Conservation (phyloP, 1,284 basidiomycete species). For the Microbotryum intermedium region DNA sequence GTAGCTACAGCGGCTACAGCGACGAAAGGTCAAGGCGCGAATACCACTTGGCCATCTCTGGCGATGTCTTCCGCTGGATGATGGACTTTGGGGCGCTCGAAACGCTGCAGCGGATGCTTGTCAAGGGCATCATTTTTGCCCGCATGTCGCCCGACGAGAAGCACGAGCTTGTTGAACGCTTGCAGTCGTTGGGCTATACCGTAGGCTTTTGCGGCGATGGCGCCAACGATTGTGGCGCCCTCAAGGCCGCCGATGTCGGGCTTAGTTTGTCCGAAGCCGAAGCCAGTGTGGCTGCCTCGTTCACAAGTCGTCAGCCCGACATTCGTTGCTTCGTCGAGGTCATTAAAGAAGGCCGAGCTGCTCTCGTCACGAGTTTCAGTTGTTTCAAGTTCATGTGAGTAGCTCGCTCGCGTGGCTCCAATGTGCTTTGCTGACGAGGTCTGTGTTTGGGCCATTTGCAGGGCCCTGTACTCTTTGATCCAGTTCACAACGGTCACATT, state of each 20-base stretch:
- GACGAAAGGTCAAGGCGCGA: conserved; percentile 50
- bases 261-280: conserved; percentile 96
- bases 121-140: conserved; percentile 93
- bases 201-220: conserved; percentile 99
- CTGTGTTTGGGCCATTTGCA: conserved; percentile 37
- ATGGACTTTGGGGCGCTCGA: conserved; percentile 89
- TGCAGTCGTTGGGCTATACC: conserved; percentile 88
- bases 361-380: conserved; percentile 93
- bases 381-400: conserved; percentile 98
- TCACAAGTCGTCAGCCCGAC: conserved; percentile 88
- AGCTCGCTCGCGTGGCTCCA: too few species aligned
- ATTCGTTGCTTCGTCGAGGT: conserved; percentile 94
- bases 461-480: conserved; percentile 83
- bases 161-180: conserved; percentile 91
- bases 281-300: conserved; percentile 97
- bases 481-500: conserved; percentile 76
- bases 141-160: conserved; percentile 99
- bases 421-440: neutral
- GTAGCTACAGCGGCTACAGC: conserved; percentile 28
- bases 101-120: conserved; percentile 92
- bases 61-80: conserved; percentile 99
- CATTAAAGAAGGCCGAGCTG: conserved; percentile 82
- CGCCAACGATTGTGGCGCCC: conserved; percentile 95
- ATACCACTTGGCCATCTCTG: conserved; percentile 85
- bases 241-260: conserved; percentile 97